A percentile compares a stretch with the other conserved stretches of the same genome.
phyloP scores from a whole-genome alignment of 371 early-diverging fungal genomes.

The Batrachochytrium dendrobatidis region DNA sequence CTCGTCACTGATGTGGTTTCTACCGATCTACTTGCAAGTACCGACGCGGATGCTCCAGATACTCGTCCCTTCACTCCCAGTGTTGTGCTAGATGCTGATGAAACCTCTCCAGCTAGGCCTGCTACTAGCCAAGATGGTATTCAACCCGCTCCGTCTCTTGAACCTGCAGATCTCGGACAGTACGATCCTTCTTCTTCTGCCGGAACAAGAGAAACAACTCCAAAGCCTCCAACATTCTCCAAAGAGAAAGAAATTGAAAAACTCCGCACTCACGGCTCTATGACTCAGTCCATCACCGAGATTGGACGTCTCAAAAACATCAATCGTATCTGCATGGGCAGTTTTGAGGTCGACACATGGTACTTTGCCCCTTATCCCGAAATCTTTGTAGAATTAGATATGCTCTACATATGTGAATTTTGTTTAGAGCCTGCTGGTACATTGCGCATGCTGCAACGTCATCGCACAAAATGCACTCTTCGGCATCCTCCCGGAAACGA shows the following conservation, averaged over 20 bases:
- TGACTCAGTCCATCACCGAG: constrained; percentile 90
- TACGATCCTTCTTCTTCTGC: too few relatives aligned
- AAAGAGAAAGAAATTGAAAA: constrained; percentile 91
- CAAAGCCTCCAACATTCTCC: constrained; percentile 27
- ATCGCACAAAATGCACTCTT: constrained; percentile 50
- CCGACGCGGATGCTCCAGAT: too few relatives aligned
- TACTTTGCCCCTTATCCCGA: constrained; percentile 92
- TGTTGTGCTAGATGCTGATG: too few relatives aligned
- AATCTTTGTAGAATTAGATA: constrained; percentile 59
- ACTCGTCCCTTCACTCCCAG: too few relatives aligned
- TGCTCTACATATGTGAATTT: constrained; percentile 83
- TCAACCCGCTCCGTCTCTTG: too few relatives aligned
- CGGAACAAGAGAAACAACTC: background rate
- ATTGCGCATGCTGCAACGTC: constrained; percentile 46
- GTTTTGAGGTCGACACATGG: constrained; percentile 93
- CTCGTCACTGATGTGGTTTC: too few relatives aligned
- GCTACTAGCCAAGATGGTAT: too few relatives aligned
- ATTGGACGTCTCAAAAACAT: constrained; percentile 91
- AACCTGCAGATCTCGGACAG: too few relatives aligned
- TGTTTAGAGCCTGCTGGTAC: constrained; percentile 36
- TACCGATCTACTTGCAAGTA: too few relatives aligned
- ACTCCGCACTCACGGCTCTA: constrained; percentile 81
- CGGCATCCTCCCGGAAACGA: constrained; percentile 81
- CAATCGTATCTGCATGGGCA: constrained; percentile 87
- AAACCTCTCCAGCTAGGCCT: too few relatives aligned